Percentiles rank a stretch among this genome's conserved stretches.
Evolutionary conservation across 192 early-diverging fungal species (phyloP).

Genomic region (Backusella circina): DNA sequence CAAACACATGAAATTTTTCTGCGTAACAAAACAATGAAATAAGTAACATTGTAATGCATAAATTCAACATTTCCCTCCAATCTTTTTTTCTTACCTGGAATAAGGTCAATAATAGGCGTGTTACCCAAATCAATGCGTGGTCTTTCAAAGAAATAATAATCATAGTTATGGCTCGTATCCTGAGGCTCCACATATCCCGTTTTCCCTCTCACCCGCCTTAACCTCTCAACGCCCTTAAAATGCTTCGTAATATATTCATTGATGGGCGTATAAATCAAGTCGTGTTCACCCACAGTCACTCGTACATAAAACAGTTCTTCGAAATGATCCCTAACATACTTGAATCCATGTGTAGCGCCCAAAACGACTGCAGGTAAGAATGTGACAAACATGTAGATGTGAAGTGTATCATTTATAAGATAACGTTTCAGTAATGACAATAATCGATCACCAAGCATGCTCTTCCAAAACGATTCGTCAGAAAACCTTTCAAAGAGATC

Average conservation of each 20-base stretch:
- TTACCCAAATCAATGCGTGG: background rate
- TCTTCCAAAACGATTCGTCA: constrained; percentile 14
- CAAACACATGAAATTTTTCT: background rate
- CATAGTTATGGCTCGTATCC: background rate
- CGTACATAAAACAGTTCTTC: constrained; percentile 9
- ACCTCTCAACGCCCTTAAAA: background rate
- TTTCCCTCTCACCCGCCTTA: background rate
- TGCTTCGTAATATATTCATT: constrained; percentile 2
- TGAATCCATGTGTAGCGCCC: background rate
- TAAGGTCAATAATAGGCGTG: constrained; percentile 5
- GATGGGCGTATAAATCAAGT: constrained; percentile 9
- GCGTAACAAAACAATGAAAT: background rate
- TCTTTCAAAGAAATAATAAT: background rate
- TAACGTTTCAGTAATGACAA: constrained; percentile 4
- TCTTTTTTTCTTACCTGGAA: constrained; percentile 11
- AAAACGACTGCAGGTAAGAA: background rate
- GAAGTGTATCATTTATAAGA: constrained; percentile 10
- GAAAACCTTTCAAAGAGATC: constrained; percentile 5
- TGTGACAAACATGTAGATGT: constrained; percentile 2
- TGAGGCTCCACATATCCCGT: background rate
- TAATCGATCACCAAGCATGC: constrained; percentile 4
- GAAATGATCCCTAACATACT: background rate
- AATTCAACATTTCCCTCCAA: too few relatives aligned
- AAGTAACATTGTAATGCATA: background rate
- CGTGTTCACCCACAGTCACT: constrained; percentile 5